A percentile compares a stretch with the other conserved stretches of the same genome.
Evolutionary conservation across 768 basidiomycete species (phyloP).

Genomic region (Lentinula edodes): DNA sequence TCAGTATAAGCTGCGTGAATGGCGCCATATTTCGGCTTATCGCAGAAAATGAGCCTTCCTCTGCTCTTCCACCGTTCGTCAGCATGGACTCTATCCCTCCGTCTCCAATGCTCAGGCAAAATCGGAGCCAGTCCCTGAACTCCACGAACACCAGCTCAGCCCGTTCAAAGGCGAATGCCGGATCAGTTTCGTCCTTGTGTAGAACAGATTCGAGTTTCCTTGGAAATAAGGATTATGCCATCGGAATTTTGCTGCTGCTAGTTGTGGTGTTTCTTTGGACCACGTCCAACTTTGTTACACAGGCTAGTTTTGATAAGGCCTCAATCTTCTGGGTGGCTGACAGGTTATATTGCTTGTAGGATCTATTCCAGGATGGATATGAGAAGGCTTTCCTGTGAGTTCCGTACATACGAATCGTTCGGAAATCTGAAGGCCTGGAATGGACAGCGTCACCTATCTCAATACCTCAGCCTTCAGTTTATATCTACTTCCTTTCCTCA

Average conservation of each 20-base stretch:
- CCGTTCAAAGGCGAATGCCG: constrained; percentile 1
- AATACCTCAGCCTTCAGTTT: constrained; percentile 86
- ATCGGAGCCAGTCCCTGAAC: background rate
- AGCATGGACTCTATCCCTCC: background rate
- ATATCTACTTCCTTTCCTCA: constrained; percentile 63
- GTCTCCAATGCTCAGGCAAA: background rate
- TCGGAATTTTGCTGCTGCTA: constrained; percentile 64
- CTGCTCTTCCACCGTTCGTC: background rate
- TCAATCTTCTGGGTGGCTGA: constrained; percentile 10
- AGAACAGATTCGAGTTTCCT: background rate
- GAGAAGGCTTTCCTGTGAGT: constrained; percentile 83
- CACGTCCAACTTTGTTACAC: constrained; percentile 79
- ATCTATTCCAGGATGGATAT: constrained; percentile 57
- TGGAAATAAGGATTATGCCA: background rate
- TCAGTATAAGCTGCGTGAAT: background rate
- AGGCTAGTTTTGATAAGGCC: constrained; percentile 35
- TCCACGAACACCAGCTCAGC: background rate
- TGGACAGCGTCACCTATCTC: constrained; percentile 76
- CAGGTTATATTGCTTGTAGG: constrained; percentile 22
- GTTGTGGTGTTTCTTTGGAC: constrained; percentile 88
- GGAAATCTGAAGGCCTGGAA: too few species aligned
- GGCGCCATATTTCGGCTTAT: background rate
- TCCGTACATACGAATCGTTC: constrained; percentile 15
- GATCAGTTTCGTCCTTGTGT: background rate
- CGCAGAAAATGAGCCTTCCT: background rate